Evolutionary conservation across 805 yeast genomes (phyloP), one percentile per base, ranked within the genome.

Genomic region (Torulaspora gathmanii): DNA sequence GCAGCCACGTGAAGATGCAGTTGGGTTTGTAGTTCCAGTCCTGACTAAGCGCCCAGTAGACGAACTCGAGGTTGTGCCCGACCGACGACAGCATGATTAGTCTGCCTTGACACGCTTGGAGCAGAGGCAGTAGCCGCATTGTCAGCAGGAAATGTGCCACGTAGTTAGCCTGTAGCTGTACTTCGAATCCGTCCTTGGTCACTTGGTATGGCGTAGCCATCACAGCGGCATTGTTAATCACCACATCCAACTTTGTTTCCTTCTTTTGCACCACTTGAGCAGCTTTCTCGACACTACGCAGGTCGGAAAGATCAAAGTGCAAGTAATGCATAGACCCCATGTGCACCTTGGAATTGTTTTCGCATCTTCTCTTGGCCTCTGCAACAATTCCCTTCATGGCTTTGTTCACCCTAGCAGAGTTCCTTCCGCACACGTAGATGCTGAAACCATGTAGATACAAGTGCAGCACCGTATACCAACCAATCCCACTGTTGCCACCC

Each of bases 401-500:
- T 35, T 72, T 73, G 35, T 68, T 64, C 4, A 83, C 82, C 46
- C 83, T 70, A 11, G 72, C 65, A 35, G 68, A 69, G 52, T 77
- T 79, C 52, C 95, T 68, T 3, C 95, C 91, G 2, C 85, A 87
- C 29, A 87, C 69, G 58, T 86, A 87, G 3, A 87, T 82, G 7
- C 73, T 69, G 59, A 76, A 84, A 0, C 96, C 96, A 62, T 86
- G 95, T 40, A 85, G 69, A 56, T 82, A 86, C 5, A 87, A 71
- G 56, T 86, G 90, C 19, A 86, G 69, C 7, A 80, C 86, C 0
- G 90, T 81, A 60, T 72, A 83, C 71, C 77, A 86, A 9, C 96
- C 95, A 15, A 85, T 77, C 0, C 95, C 95, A 45, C 83, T 75
- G 55, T 82, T 84, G 5, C 93, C 95, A 1, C 95, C 95, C 0